Base-by-base conservation (phyloP, 768 basidiomycete genomes). In the Erythrobasidium yunnanense region DNA sequence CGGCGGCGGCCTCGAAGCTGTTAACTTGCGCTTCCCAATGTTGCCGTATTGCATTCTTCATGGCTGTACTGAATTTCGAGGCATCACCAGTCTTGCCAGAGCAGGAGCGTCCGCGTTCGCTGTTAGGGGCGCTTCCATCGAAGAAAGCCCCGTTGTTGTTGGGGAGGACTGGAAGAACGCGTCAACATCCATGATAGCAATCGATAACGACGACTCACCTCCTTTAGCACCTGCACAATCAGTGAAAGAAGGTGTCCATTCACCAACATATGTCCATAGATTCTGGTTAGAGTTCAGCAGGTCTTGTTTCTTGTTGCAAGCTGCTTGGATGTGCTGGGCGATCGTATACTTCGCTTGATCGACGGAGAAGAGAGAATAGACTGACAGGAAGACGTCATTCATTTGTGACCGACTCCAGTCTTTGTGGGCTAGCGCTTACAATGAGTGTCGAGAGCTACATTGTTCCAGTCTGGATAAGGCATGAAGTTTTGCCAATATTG, bases 21-120 rank as follows among this genome's bases (percentile, higher is more conserved):
- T 33, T 57, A 6, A 38, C 55, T 38, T 57, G 55, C 6, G 92
- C 88, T 73, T 90, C 89, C 85, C 85, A 93, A 74, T 80, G 83
- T 74, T 87, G 81, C 33, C 88, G 78, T 46, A 93, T 78, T 81
- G 87, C 90, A 0, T 80, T 82, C 80, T 89, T 90, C 80, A 88
- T 90, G 68, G 78, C 80, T 52, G 81, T 75, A 74, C 84, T 87
- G 77, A 90, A 93, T 7, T 81, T 77, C 2, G 84, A 82, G 1
- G 82, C 87, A n/a, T 79, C 80, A 11, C 90, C 90, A 0, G 86
- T 85, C 68, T 81, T 74, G 57, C 69, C 70, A 8, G n/a, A 17
- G 53, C 76, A n/a, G n/a, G n/a, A n/a, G n/a, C n/a, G n/a, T n/a
- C n/a, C n/a, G n/a, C n/a, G n/a, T n/a, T n/a, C n/a, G n/a, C n/a